Base-by-base conservation (phyloP, 352 stramenopile genomes). In the Globisporangium apiculatum region DNA sequence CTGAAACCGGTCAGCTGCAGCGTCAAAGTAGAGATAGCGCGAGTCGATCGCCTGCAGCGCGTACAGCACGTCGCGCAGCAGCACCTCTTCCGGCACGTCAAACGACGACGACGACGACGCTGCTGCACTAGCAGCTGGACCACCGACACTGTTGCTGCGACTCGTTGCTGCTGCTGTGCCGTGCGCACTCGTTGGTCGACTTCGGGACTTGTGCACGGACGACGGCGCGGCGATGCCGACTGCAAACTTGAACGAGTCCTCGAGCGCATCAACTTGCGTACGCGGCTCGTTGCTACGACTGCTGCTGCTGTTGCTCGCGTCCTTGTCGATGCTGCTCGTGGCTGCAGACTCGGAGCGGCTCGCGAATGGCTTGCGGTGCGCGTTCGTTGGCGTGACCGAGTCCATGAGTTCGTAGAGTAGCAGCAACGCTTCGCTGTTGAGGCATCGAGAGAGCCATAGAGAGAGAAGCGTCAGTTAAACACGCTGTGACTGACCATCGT, bases 31-130 rank as follows among this genome's bases (percentile, higher is more conserved):
- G 31, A 95, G 69, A 52, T 95, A 92, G 24, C 83, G 81, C 12
- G 90, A 96, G 50, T 98, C 92, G 54, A 98, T 97, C 35, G 88
- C 92, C 71, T 97, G 91, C 49, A 97, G 77, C 5, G 87, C 87
- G 58, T 94, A 97, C 51, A 98, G 61, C 4, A 98, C 83, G 53
- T 97, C 91, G 14, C 89, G 79, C 15, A 98, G 65, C n/a, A 98
- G 70, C 24, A 96, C 81, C 59, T 88, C 73, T 58, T 98, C 91
- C 1, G 85, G 79, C 1, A 94, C 75, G 14, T 92, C 78, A 35
- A 88, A 91, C 0, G 80, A 83, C 14, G 63, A 62, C 14, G 53
- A 31, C 24, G 24, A 31, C 24, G 24, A 31, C 24, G 24, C 24
- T 31, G 24, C 24, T 31, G 24, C 24, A 31, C 24, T 31, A 31